Evolutionary conservation across 2,329 filamentous ascomycete species (phyloP).

Genomic region (Colletotrichum graminicola): DNA sequence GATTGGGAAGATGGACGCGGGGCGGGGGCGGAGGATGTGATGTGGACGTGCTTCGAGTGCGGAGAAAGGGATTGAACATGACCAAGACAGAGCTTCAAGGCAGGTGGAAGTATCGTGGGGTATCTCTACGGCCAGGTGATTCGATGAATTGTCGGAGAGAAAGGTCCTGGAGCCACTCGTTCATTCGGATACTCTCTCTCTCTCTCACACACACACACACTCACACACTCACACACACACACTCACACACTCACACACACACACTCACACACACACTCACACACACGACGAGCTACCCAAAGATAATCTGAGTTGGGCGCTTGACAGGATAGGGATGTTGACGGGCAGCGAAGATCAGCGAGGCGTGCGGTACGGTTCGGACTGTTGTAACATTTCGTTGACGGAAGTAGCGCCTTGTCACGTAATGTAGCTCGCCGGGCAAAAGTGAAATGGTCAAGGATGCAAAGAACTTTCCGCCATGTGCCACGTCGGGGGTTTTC

Average conservation of each 20-base stretch:
- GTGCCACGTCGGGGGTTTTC: neutral
- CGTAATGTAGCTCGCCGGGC: neutral
- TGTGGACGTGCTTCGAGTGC: neutral
- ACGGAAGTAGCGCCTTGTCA: neutral
- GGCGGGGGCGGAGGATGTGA: neutral
- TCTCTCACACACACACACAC: too few relatives aligned
- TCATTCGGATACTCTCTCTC: neutral
- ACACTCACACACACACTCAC: neutral
- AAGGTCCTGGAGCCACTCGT: neutral
- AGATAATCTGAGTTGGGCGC: neutral
- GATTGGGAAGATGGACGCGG: neutral
- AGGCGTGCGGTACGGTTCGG: neutral
- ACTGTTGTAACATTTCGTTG: neutral
- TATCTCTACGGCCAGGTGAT: neutral
- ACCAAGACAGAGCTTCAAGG: neutral
- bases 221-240: too few relatives aligned
- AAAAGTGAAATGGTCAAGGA: neutral
- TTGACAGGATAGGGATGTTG: conserved; percentile 38
- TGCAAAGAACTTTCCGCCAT: neutral
- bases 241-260: too few relatives aligned
- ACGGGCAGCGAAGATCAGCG: conserved; percentile 33
- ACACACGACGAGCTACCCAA: neutral
- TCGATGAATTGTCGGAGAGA: neutral
- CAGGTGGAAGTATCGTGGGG: conserved; percentile 1
- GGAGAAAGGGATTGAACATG: conserved; percentile 2